These are phyloP conservation scores for Coix lacrymajobi DNA, from an alignment of 176 grass and related monocot species.

Conservation along the genomic window DNA sequence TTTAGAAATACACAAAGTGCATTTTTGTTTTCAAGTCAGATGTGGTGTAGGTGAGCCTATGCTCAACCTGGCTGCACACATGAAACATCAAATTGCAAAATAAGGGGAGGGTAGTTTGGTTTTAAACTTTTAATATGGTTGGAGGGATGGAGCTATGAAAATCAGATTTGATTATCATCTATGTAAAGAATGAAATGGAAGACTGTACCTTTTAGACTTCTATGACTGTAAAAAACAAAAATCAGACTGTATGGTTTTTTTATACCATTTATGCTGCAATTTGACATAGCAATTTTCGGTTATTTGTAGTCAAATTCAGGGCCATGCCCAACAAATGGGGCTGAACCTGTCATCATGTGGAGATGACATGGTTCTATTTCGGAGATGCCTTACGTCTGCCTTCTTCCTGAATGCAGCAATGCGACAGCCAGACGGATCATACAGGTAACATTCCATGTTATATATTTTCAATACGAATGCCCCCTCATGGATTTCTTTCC, in stretches of 20 bases:
- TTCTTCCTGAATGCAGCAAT: constrained; percentile 89
- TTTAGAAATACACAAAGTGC: neutral
- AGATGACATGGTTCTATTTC: constrained; percentile 71
- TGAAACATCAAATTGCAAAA: neutral
- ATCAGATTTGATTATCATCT: neutral
- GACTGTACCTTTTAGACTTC: neutral
- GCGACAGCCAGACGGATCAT: constrained; percentile 79
- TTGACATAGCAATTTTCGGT: constrained; percentile 22
- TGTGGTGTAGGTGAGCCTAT: neutral
- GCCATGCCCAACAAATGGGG: constrained; percentile 80
- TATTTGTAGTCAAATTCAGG: constrained; percentile 74
- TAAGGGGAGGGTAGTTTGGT: neutral
- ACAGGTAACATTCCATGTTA: constrained; percentile 43
- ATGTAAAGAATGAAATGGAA: neutral
- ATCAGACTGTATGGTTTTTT: neutral
- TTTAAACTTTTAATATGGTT: neutral
- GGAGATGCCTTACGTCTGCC: constrained; percentile 70
- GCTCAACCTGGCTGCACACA: neutral
- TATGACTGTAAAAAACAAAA: neutral
- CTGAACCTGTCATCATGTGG: constrained; percentile 63
- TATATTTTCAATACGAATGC: neutral
- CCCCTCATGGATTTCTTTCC: neutral
- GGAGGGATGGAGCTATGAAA: neutral
- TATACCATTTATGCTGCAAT: neutral
- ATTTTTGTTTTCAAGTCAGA: neutral